Evolutionary conservation across 192 early-diverging fungal species (phyloP), one percentile per base, ranked within the genome.

Genomic region (Cladochytrium replicatum): DNA sequence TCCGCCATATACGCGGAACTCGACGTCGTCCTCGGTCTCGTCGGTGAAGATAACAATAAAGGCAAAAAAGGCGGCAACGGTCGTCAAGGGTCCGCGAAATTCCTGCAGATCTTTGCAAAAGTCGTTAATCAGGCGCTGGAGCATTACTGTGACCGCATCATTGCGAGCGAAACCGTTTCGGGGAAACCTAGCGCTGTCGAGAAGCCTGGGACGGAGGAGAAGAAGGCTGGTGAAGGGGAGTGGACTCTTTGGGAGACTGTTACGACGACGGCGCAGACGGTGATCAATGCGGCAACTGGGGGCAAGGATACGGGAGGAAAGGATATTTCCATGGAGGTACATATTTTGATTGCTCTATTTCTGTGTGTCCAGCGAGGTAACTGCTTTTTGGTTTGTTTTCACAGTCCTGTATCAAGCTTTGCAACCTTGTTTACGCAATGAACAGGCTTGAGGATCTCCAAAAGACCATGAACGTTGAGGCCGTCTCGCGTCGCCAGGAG

Each of bases 131-230:
- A 32, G 4, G 51, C 52, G 3, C 32, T 52, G 9, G 51, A 52
- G 17, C 51, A 52, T 26, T 52, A 52, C 15, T 52, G 51, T 41
- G 51, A 52, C 48, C 24, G 41, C n/a, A 52, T 52, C 24, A 25
- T 26, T 46, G 26, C 26, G 24, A 47, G 51, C 24, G 51, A 52
- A 54, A 55, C 41, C 53, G 48, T 26, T 3, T 25, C 24, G 3
- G 51, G 47, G 2, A 37, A n/a, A n/a, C n/a, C n/a, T n/a, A n/a
- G n/a, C n/a, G n/a, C n/a, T n/a, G n/a, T n/a, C n/a, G n/a, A n/a
- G n/a, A n/a, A n/a, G n/a, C n/a, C n/a, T 60, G 67, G 62, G 29
- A 42, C 57, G 13, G 68, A 62, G 11, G 70, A 77, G 46, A 51
- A 61, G 41, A 69, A 74, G 40, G 49, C 50, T 2, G 48, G 32